Conservation (phyloP, 2,329 filamentous ascomycete species). For the Endothia cerciana region DNA sequence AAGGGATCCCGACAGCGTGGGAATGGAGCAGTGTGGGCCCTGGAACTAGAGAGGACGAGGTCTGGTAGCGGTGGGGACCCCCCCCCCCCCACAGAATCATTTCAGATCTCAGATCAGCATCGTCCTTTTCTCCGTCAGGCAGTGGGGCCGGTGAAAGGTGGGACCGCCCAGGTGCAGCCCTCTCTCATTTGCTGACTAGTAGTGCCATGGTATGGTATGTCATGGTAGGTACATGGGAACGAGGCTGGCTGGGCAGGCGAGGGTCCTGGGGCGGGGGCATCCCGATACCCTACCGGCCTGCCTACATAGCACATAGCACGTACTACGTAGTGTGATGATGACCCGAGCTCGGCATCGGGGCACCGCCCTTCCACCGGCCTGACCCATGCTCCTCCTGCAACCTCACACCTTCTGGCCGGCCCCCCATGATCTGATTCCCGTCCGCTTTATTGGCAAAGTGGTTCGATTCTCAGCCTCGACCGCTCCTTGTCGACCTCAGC, state of each 20-base stretch:
- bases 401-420: background rate
- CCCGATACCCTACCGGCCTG: too few species aligned
- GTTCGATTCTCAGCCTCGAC: background rate
- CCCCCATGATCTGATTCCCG: background rate
- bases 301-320: too few species aligned
- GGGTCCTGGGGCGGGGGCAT: too few species aligned
- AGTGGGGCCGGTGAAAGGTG: background rate
- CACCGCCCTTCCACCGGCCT: background rate
- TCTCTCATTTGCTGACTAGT: background rate
- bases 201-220: too few species aligned
- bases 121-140: constrained; percentile 3
- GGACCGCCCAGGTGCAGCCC: background rate
- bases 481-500: background rate
- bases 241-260: too few species aligned
- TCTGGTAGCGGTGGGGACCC: background rate
- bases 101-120: constrained; percentile 11
- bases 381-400: background rate
- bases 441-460: constrained; percentile 1
- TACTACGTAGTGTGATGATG: too few species aligned
- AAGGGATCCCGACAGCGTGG: constrained; percentile 7
- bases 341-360: background rate
- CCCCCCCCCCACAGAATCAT: background rate
- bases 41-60: background rate
- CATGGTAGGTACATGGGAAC: too few species aligned
- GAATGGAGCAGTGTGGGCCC: background rate